A percentile compares a stretch with the other conserved stretches of the same genome.
These are phyloP conservation scores for Syzygium aromaticum DNA, from an alignment of 345 rosid species.

Conservation along the genomic window DNA sequence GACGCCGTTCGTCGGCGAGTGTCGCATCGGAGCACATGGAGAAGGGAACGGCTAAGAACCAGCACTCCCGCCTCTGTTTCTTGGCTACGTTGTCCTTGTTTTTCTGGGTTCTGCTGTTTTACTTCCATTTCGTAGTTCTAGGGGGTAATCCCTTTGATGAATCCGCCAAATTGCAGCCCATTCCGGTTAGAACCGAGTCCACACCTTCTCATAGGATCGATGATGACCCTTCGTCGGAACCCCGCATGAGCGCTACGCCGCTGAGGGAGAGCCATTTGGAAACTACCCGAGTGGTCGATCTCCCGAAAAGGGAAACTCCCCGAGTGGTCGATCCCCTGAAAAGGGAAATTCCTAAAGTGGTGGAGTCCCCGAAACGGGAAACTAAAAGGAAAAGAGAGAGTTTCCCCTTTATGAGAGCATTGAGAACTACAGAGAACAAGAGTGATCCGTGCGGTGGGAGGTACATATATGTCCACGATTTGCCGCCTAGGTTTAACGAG, in stretches of 20 bases:
- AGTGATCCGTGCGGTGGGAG: conserved; percentile 15
- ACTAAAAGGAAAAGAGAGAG: not conserved
- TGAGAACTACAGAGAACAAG: conserved; percentile 13
- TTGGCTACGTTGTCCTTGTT: conserved; percentile 7
- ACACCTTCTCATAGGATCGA: not conserved
- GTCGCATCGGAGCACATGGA: conserved; percentile 2
- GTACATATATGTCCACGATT: conserved; percentile 15
- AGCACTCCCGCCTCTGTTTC: conserved; percentile 12
- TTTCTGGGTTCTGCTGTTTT: conserved; percentile 10
- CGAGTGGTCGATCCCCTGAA: not conserved
- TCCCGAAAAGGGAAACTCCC: not conserved
- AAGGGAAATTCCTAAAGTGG: not conserved
- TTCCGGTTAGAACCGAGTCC: not conserved
- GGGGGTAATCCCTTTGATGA: conserved; percentile 1
- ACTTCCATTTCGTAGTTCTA: conserved; percentile 11
- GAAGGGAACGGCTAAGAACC: conserved; percentile 9
- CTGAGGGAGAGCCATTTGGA: not conserved
- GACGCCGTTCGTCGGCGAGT: not conserved
- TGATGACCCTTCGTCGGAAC: not conserved
- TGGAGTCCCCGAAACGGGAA: not conserved
- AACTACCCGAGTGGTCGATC: not conserved
- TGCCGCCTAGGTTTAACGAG: conserved; percentile 14
- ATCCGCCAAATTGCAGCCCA: not conserved
- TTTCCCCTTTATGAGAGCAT: conserved; percentile 13
- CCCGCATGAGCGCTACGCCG: not conserved